These are phyloP conservation scores for Micractinium conductrix DNA, from an alignment of 139 green algal species.

Conservation along the genomic window DNA sequence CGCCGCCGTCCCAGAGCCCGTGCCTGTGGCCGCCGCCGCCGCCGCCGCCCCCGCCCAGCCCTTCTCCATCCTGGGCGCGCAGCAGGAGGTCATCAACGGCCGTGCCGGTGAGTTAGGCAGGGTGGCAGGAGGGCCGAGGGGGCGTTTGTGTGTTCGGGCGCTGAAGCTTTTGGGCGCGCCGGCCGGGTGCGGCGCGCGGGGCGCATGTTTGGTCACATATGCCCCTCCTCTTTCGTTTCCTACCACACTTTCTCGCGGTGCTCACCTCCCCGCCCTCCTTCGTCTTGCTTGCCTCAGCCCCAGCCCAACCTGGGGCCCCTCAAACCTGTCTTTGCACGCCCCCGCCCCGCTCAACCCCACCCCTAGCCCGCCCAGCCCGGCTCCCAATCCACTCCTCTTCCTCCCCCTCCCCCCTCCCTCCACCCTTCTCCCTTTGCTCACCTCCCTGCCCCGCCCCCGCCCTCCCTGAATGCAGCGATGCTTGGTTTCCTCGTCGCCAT, in stretches of 20 bases:
- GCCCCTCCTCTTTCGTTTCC: no score
- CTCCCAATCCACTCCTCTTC: no score
- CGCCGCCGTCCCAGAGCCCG: not conserved
- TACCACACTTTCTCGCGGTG: no score
- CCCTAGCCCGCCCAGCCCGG: no score
- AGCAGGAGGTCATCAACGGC: constrained; percentile 27
- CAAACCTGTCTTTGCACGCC: no score
- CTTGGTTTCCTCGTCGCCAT: constrained; percentile 4
- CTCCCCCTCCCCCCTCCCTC: not conserved
- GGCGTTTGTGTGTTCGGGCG: not conserved
- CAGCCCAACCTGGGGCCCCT: no score
- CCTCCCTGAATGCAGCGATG: constrained; percentile 8
- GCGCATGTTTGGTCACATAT: no score
- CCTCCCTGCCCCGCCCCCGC: not conserved
- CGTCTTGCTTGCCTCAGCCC: no score
- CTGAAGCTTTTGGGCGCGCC: not conserved
- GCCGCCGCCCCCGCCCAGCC: not conserved
- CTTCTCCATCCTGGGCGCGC: constrained; percentile 4
- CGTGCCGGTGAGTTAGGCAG: not conserved
- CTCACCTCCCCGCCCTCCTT: no score
- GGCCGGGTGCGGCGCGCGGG: not conserved
- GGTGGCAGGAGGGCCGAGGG: not conserved
- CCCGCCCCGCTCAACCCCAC: no score
- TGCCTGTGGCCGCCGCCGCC: not conserved
- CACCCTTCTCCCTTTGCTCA: not conserved